Conservation (phyloP, 1,284 basidiomycete genomes). For the Leccinum colubrinum region DNA sequence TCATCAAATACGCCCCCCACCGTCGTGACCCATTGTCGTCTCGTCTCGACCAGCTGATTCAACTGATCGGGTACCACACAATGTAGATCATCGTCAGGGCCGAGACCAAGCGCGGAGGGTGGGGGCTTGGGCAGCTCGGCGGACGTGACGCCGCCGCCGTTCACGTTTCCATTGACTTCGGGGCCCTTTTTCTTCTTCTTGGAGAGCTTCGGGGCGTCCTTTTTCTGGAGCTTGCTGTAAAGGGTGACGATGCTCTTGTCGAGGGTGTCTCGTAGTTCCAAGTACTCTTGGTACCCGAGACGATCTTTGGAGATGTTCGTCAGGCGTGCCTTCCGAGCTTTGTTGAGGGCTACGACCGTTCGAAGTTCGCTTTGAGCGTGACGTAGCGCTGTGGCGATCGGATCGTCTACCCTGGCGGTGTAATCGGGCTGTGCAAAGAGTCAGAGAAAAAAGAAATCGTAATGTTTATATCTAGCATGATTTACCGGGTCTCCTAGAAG, state of each 20-base stretch:
- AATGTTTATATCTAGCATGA: slow-evolving; percentile 9
- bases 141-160: slow-evolving; percentile 24
- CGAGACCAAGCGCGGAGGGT: slow-evolving; percentile 66
- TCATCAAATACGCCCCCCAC: slow-evolving; percentile 68
- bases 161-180: slow-evolving; percentile 40
- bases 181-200: slow-evolving; percentile 70
- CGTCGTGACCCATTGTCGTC: slow-evolving; percentile 70
- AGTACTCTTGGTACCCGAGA: slow-evolving; percentile 88
- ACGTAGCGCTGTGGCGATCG: slow-evolving; percentile 87
- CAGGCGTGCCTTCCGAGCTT: slow-evolving; percentile 76
- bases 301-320: slow-evolving; percentile 80
- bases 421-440: slow-evolving; percentile 63
- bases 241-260: slow-evolving; percentile 78
- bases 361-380: slow-evolving; percentile 85
- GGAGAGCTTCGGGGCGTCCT: slow-evolving; percentile 60
- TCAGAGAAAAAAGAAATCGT: slow-evolving; percentile 11
- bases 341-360: slow-evolving; percentile 77
- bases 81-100: slow-evolving; percentile 61
- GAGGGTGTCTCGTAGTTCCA: slow-evolving; percentile 74
- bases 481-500: slow-evolving; percentile 57
- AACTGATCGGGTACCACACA: slow-evolving; percentile 73
- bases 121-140: slow-evolving; percentile 43
- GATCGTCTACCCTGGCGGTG: slow-evolving; percentile 83
- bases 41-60: slow-evolving; percentile 64
- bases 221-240: slow-evolving; percentile 73